Percentiles rank a stretch among this genome's conserved stretches.
phyloP scores from a whole-genome alignment of 108 stramenopile species.

The Cyclotella choctawhatcheeana region DNA sequence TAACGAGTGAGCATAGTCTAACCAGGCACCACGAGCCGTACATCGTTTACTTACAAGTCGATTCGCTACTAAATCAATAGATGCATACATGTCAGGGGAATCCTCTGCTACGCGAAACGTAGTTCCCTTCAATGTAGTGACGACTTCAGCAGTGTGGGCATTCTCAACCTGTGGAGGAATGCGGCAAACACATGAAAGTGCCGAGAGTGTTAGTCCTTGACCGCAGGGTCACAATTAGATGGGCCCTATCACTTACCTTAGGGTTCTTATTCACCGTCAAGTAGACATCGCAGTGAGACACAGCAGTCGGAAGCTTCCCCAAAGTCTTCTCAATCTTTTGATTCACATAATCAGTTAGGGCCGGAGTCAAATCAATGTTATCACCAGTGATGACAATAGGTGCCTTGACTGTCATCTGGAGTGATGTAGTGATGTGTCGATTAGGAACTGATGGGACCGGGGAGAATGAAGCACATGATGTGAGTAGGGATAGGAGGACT shows the following conservation, averaged over 20 bases:
- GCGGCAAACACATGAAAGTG: conserved; percentile 9
- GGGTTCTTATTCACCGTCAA: conserved; percentile 87
- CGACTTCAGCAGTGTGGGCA: conserved; percentile 78
- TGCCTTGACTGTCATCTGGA: conserved; percentile 59
- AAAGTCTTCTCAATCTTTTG: conserved; percentile 74
- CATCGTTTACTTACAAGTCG: conserved; percentile 55
- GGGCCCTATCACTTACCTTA: conserved; percentile 56
- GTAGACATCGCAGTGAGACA: conserved; percentile 81
- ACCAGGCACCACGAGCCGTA: background rate
- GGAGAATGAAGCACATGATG: conserved; percentile 39
- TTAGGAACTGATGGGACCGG: conserved; percentile 18
- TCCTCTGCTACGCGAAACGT: conserved; percentile 75
- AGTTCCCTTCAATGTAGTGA: conserved; percentile 80
- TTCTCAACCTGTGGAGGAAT: conserved; percentile 68
- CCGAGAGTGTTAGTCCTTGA: too few species aligned
- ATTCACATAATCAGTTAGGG: conserved; percentile 77
- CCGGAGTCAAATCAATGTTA: conserved; percentile 85
- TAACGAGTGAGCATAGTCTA: background rate
- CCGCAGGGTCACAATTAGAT: background rate
- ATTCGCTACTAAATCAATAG: conserved; percentile 74
- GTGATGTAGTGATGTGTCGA: conserved; percentile 15
- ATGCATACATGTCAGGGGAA: conserved; percentile 85
- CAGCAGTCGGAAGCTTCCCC: conserved; percentile 72
- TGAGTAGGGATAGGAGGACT: conserved; percentile 31
- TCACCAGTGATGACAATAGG: conserved; percentile 79